These are phyloP conservation scores for Hypoxylon perforatum DNA, from an alignment of 495 filamentous ascomycete species.

Conservation along the genomic window DNA sequence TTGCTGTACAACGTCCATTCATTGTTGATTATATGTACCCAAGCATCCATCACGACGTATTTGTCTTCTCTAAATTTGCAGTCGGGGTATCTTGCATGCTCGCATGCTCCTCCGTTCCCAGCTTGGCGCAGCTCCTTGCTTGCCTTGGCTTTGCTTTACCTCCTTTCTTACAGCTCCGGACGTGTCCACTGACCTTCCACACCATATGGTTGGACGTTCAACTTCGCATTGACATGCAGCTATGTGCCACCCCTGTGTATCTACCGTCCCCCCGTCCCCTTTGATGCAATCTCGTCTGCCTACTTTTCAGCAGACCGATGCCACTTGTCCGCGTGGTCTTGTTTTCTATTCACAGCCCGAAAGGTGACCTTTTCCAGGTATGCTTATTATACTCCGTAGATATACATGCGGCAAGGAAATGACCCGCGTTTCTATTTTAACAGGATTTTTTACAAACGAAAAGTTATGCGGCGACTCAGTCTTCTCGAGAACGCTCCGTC, in stretches of 20 bases:
- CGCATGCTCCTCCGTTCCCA: background rate
- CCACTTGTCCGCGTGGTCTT: constrained; percentile 6
- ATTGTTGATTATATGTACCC: constrained; percentile 2
- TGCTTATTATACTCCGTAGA: constrained; percentile 32
- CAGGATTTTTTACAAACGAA: constrained; percentile 32
- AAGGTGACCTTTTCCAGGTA: constrained; percentile 8
- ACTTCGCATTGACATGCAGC: background rate
- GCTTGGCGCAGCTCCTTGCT: background rate
- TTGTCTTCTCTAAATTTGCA: constrained; percentile 25
- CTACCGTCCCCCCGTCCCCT: background rate
- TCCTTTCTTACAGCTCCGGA: constrained; percentile 2
- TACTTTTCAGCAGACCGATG: background rate
- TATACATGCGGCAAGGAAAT: constrained; percentile 23
- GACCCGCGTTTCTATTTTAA: constrained; percentile 24
- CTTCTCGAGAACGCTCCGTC: constrained; percentile 42
- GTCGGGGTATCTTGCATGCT: constrained; percentile 34
- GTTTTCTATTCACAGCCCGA: constrained; percentile 9
- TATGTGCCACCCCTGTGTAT: background rate
- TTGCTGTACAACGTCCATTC: background rate
- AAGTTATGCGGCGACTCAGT: constrained; percentile 22
- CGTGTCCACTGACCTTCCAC: background rate
- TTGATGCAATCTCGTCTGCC: constrained; percentile 4
- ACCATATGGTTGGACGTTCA: background rate
- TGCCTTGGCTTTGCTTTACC: constrained; percentile 1
- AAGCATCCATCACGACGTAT: constrained; percentile 9